Evolutionary conservation across 148 eudicot genomes (phyloP).

Genomic region (Rhododendron ovatum): DNA sequence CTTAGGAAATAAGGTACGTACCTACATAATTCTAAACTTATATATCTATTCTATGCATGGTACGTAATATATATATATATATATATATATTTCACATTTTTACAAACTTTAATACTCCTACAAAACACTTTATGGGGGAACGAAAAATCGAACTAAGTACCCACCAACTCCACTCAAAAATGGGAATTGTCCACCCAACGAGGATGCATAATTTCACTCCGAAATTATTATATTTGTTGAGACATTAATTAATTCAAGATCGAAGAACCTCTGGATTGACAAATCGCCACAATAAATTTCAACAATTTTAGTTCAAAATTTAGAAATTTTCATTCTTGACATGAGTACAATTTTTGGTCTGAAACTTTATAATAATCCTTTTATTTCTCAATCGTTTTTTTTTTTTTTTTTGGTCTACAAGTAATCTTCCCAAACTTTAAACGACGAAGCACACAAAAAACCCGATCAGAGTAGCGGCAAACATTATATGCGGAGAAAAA

Average conservation of each 20-base stretch:
- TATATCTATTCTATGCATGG: not conserved
- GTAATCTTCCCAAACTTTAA: no score
- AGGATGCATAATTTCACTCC: not conserved
- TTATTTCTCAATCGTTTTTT: no score
- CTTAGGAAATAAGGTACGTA: conserved; percentile 39
- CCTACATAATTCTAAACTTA: not conserved
- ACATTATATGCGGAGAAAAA: no score
- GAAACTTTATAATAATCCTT: no score
- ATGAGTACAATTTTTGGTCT: not conserved
- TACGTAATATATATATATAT: no score
- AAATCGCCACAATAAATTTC: not conserved
- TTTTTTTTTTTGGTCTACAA: no score
- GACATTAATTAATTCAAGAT: not conserved
- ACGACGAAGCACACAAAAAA: no score
- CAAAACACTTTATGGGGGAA: not conserved
- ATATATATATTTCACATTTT: not conserved
- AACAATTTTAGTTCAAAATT: not conserved
- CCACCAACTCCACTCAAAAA: not conserved
- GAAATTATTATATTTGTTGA: not conserved
- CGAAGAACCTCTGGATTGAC: not conserved
- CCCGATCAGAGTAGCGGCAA: no score
- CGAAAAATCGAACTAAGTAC: not conserved
- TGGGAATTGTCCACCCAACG: not conserved
- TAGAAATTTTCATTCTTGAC: not conserved
- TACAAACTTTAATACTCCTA: not conserved